Evolutionary conservation across 176 grass and related monocot genomes (phyloP), one percentile per base, ranked within the genome.

Genomic region (Carex pumila): DNA sequence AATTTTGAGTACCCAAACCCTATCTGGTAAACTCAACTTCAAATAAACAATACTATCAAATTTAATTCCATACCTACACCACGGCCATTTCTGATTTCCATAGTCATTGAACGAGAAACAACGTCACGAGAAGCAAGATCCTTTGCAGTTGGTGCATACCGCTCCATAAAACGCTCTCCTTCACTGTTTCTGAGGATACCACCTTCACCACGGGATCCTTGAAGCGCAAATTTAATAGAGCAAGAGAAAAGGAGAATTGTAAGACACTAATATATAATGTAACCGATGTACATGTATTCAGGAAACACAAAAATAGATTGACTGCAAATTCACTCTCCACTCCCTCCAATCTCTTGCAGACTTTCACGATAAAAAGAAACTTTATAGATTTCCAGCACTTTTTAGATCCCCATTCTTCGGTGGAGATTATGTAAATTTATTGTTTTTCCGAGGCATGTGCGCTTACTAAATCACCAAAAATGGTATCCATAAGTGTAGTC

Each of bases 121-220:
- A 94, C 92, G 54, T 94, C 92, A 84, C 87, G 89, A 81, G 92
- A 94, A 88, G 92, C 92, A 78, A 94, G 87, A 86, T 91, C 92
- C 81, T 94, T 94, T n/a, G 92, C 90, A 3, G 79, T 86, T 36
- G 92, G 89, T 41, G 92, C 92, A 79, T 94, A 94, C 47, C 89
- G 92, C 75, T 94, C 92, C 92, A 94, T 94, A 79, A 94, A 94
- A 72, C 89, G 88, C 83, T 94, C 92, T 70, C 92, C 92, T 91
- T 94, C 92, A 81, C 92, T 90, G 76, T 94, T 94, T 79, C 92
- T 89, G 84, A 94, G 92, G 55, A 94, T 94, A 80, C 93, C 93
- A 89, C 93, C 93, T 89, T 95, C 93, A 87, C 93, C 93, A 49
- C 93, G 93, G 66, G 90, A 92, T 60, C 93, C 93, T 95, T 80